Evolutionary conservation across 2,329 filamentous ascomycete species (phyloP), one percentile per base, ranked within the genome.

Genomic region (Fusarium anguioides): DNA sequence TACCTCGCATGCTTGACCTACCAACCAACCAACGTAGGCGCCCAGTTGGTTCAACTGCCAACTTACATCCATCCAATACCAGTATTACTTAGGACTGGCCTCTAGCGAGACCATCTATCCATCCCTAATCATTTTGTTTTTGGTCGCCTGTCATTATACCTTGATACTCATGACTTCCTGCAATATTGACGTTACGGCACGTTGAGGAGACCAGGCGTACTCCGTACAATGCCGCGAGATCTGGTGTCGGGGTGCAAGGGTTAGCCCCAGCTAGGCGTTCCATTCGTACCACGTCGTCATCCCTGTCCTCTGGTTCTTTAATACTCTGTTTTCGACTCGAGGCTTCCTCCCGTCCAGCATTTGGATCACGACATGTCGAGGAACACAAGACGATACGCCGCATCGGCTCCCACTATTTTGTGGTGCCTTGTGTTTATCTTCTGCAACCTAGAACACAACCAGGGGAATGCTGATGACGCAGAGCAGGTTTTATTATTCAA

Each of bases 141-240:
- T 29, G 26, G 21, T 29, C 27, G 29, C 18, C 12, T 50, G 42
- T 37, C 31, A 35, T 41, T 31, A 35, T 40, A 60, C 46, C 48
- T 37, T 23, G 18, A 39, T 29, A 42, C 40, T 27, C 41, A 42
- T 59, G 17, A 41, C 27, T 12, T 31, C 29, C 26, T 39, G 36
- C 27, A 50, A 63, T 64, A 53, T 55, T 56, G 52, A 64, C 27
- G 53, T 48, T 56, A 50, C 64, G 57, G 60, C 70, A 67, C 65
- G 60, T 44, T 48, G 59, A 62, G 54, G 27, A 57, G 53, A 52
- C 60, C 62, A 71, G 64, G 70, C 68, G 69, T n/a, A n/a, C n/a
- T n/a, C n/a, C n/a, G n/a, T 65, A 64, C 56, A 66, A 72, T 74
- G 64, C 71, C 70, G 66, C 65, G 52, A 70, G 71, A 74, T 74